These are phyloP conservation scores for Glonium stellatum DNA, from an alignment of 495 filamentous ascomycete genomes.

Conservation along the genomic window DNA sequence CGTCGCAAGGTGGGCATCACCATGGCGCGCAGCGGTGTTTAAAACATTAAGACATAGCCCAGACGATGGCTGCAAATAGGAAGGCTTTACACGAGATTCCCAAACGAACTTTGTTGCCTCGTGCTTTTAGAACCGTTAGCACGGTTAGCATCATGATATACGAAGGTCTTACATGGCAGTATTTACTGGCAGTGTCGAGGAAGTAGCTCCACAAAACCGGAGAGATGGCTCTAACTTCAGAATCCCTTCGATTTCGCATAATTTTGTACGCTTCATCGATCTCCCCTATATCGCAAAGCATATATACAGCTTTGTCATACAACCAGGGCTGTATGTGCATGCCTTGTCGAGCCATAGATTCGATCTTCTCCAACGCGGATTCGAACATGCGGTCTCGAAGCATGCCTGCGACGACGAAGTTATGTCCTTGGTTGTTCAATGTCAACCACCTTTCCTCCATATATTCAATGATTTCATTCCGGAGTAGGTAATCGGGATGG, in stretches of 20 bases:
- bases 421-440: constrained; percentile 56
- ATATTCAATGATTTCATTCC: constrained; percentile 60
- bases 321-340: constrained; percentile 60
- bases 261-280: constrained; percentile 59
- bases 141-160: constrained; percentile 18
- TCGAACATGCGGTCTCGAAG: constrained; percentile 77
- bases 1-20: constrained; percentile 61
- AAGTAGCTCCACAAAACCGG: constrained; percentile 58
- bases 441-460: constrained; percentile 66
- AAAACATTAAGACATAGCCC: constrained; percentile 60
- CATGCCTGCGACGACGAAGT: constrained; percentile 63
- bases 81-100: constrained; percentile 49
- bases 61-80: constrained; percentile 58
- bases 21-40: constrained; percentile 56
- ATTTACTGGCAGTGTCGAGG: constrained; percentile 58
- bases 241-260: constrained; percentile 8
- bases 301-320: constrained; percentile 64
- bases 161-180: constrained; percentile 40
- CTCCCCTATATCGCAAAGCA: constrained; percentile 61
- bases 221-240: constrained; percentile 31
- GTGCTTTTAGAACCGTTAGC: constrained; percentile 9
- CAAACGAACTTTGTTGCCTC: constrained; percentile 51
- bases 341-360: constrained; percentile 53
- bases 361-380: constrained; percentile 66
- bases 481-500: constrained; percentile 77